A percentile compares a stretch with the other conserved stretches of the same genome.
phyloP scores from a whole-genome alignment of 2,329 filamentous ascomycete genomes.

The Xylaria sp. region DNA sequence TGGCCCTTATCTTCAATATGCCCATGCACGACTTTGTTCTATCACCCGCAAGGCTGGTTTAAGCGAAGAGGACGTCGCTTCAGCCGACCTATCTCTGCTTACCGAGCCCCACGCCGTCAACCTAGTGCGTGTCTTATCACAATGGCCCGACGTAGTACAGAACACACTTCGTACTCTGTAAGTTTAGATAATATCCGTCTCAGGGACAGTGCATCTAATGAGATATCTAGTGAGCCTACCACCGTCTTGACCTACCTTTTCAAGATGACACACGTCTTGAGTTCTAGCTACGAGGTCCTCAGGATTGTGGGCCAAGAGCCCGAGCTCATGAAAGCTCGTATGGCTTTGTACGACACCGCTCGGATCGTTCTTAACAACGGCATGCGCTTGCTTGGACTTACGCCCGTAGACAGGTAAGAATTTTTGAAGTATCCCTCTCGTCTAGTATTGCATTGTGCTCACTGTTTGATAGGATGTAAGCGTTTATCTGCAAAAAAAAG shows the following conservation, averaged over 20 bases:
- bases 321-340: constrained; percentile 72
- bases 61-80: constrained; percentile 47
- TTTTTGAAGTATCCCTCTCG: background rate
- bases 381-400: constrained; percentile 80
- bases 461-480: constrained; percentile 28
- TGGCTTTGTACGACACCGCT: constrained; percentile 79
- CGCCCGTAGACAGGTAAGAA: constrained; percentile 70
- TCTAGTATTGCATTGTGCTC: background rate
- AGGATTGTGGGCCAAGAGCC: constrained; percentile 81
- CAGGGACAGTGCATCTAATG: background rate
- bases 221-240: constrained; percentile 60
- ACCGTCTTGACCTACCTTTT: constrained; percentile 61
- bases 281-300: constrained; percentile 81
- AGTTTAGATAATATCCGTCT: background rate
- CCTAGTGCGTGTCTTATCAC: constrained; percentile 73
- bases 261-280: constrained; percentile 83
- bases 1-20: constrained; percentile 75
- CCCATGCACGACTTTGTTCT: constrained; percentile 66
- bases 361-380: constrained; percentile 80
- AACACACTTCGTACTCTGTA: constrained; percentile 80
- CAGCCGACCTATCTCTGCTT: constrained; percentile 64
- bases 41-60: constrained; percentile 44
- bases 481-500: background rate
- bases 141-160: constrained; percentile 84
- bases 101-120: constrained; percentile 64